A percentile compares a stretch with the other conserved stretches of the same genome.
Evolutionary conservation across 2,329 filamentous ascomycete genomes (phyloP).

Genomic region (Acrodontium crateriforme): DNA sequence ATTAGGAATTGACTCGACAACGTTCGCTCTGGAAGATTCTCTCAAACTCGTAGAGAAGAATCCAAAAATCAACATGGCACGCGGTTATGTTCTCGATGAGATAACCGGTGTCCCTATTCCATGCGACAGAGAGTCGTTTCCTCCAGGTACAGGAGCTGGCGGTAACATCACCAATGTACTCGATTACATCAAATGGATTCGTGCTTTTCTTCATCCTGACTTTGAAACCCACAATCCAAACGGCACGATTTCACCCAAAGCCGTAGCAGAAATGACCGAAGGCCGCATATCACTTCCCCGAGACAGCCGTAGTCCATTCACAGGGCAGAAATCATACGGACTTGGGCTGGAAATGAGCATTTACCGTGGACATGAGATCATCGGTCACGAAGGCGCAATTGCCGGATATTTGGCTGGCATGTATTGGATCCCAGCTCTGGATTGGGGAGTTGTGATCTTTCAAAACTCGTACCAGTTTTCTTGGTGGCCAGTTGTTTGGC

Average conservation of each 20-base stretch:
- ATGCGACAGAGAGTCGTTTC: too few species aligned
- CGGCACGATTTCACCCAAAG: conserved; percentile 2
- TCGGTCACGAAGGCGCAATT: conserved; percentile 32
- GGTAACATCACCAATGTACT: conserved; percentile 30
- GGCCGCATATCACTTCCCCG: conserved; percentile 3
- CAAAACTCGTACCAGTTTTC: conserved; percentile 7
- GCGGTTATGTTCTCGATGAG: conserved; percentile 14
- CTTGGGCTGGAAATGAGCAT: conserved; percentile 27
- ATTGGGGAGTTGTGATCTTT: conserved; percentile 27
- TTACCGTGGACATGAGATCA: conserved; percentile 32
- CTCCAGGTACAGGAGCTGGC: conserved; percentile 12
- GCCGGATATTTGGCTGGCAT: conserved; percentile 32
- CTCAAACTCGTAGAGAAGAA: conserved; percentile 4
- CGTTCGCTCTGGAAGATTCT: conserved; percentile 23
- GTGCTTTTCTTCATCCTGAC: conserved; percentile 31
- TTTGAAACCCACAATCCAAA: conserved; percentile 3
- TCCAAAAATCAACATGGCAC: conserved; percentile 6
- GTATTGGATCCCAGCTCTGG: conserved; percentile 28
- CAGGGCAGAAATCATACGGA: conserved; percentile 25
- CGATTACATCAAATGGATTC: conserved; percentile 41
- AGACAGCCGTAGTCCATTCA: conserved; percentile 11
- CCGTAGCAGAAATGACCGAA: conserved; percentile 6
- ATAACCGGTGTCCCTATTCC: too few species aligned
- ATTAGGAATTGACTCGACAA: conserved; percentile 28
- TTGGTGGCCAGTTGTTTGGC: not conserved